These are phyloP conservation scores for Solanum corneliomulleri DNA, from an alignment of 257 asterid genomes.

Conservation along the genomic window DNA sequence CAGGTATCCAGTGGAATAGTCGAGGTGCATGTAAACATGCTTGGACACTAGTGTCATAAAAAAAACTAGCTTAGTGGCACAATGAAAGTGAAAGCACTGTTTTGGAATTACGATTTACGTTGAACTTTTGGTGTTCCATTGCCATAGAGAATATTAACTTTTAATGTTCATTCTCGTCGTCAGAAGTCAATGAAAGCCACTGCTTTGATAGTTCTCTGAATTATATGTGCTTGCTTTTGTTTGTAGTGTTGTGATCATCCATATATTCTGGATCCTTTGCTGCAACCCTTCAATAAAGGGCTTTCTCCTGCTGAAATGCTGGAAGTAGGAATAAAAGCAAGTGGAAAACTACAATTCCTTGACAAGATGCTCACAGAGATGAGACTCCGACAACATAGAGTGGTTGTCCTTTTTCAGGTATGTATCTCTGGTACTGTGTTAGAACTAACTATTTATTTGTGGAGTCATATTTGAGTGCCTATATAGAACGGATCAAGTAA, in stretches of 20 bases:
- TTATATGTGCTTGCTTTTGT: not conserved
- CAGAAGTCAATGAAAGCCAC: not conserved
- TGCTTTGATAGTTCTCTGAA: not conserved
- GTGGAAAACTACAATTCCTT: slow-evolving; percentile 79
- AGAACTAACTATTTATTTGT: not conserved
- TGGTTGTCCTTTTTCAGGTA: slow-evolving; percentile 81
- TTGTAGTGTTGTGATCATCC: slow-evolving; percentile 90
- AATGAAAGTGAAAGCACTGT: not conserved
- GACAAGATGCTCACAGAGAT: slow-evolving; percentile 60
- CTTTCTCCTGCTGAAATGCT: slow-evolving; percentile 30
- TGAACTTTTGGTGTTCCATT: not conserved
- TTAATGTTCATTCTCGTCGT: not conserved
- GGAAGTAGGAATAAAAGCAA: slow-evolving; percentile 64
- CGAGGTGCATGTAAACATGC: not conserved
- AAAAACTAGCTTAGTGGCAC: not conserved
- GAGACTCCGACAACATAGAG: slow-evolving; percentile 39
- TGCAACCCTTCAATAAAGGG: slow-evolving; percentile 36
- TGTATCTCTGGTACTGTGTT: not conserved
- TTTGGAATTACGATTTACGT: not conserved
- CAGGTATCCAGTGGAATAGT: not conserved
- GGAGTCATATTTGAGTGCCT: not conserved
- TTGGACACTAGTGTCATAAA: not conserved
- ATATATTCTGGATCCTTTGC: slow-evolving; percentile 44
- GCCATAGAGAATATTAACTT: not conserved
- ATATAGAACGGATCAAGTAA: not conserved